Base-by-base conservation (phyloP, 768 basidiomycete genomes). In the Omphalotus guepiniiformis region DNA sequence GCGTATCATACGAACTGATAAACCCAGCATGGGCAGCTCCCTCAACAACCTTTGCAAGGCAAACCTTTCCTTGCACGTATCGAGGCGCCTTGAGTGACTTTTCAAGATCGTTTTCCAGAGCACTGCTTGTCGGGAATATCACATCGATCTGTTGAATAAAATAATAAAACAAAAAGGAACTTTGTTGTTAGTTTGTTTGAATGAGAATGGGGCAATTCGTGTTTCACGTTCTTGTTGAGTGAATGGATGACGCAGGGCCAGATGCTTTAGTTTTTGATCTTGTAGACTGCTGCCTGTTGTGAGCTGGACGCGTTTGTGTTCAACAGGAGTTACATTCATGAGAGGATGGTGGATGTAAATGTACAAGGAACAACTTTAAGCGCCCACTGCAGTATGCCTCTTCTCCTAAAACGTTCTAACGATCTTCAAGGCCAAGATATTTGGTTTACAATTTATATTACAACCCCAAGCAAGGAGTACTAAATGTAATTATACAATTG, bases 71-170 rank as follows among this genome's bases (percentile, higher is more conserved):
- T n/a, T 66, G 76, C 19, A 58, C 60, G 57, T 82, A 82, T 9
- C 60, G 37, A 6, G 37, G 55, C 27, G 73, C 69, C 30, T 67
- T 58, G 3, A 84, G 63, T 13, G 37, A 39, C 2, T 61, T 57
- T 8, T 62, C 53, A 18, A 87, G 68, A 3, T 58, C 56, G 7
- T 58, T 51, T 39, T 77, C 68, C 26, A 77, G 66, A 1, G 50
- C 52, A 28, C 58, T 53, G 37, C 69, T 59, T 3, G 76, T 70
- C 1, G 84, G 75, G 44, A 85, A 78, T 19, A 85, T 61, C 35
- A 86, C 45, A 56, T 88, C 83, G 46, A 88, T 59, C 85, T 88
- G 60, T 49, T 23, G 11, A 29, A 27, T 34, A 19, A 8, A 12
- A n/a, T 15, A 35, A 13, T 19, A 42, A 44, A 12, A 37, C 36